A percentile compares a stretch with the other conserved stretches of the same genome.
phyloP scores from a whole-genome alignment of 2,329 filamentous ascomycete genomes.

The Neofusicoccum sp. region DNA sequence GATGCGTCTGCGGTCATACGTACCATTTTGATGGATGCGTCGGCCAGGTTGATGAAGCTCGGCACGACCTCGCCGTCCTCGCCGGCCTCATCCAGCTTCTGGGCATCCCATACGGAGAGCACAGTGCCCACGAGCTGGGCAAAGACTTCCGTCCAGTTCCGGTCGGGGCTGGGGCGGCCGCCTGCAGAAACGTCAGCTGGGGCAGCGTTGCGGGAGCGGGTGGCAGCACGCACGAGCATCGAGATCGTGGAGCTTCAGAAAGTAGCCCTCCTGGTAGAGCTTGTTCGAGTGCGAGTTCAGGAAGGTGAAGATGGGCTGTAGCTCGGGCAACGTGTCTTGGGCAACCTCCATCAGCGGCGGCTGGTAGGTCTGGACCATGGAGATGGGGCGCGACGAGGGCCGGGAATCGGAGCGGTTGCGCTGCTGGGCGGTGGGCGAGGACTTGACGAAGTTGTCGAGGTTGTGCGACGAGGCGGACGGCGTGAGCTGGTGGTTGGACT shows the following conservation, averaged over 20 bases:
- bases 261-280: constrained; percentile 96
- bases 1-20: constrained; percentile 5
- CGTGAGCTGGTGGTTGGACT: constrained; percentile 18
- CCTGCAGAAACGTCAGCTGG: constrained; percentile 56
- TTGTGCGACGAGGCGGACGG: constrained; percentile 35
- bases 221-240: constrained; percentile 72
- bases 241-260: constrained; percentile 93
- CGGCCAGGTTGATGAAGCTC: constrained; percentile 94
- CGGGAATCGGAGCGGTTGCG: constrained; percentile 51
- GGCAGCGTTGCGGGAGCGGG: constrained; percentile 15
- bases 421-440: constrained; percentile 38
- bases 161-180: constrained; percentile 80
- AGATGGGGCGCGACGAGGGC: constrained; percentile 70
- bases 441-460: constrained; percentile 33
- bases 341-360: constrained; percentile 84
- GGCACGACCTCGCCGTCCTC: constrained; percentile 83
- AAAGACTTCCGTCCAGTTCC: constrained; percentile 96
- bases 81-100: constrained; percentile 84
- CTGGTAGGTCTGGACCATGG: constrained; percentile 84
- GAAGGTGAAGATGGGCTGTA: constrained; percentile 91
- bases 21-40: constrained; percentile 98
- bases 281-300: constrained; percentile 96
- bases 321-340: constrained; percentile 85
- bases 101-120: constrained; percentile 92
- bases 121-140: constrained; percentile 95